Percentiles rank a stretch among this genome's conserved stretches.
These are phyloP conservation scores for Solanum hybrid DNA, from an alignment of 305 asterid genomes.

Conservation along the genomic window DNA sequence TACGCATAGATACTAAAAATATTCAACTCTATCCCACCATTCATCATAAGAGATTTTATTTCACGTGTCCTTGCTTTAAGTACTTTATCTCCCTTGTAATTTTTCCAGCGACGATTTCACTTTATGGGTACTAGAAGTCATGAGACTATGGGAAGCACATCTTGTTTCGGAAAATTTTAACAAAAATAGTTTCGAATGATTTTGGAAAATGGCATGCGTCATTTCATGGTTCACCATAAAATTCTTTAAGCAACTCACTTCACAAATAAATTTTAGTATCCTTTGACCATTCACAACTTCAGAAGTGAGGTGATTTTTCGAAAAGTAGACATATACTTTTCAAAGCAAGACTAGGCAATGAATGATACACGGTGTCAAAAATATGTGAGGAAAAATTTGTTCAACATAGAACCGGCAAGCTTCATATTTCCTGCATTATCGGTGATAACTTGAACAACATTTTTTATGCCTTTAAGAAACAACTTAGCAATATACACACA, in stretches of 20 bases:
- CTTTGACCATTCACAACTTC: neutral
- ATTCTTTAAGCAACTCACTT: neutral
- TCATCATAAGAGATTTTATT: neutral
- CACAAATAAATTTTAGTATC: neutral
- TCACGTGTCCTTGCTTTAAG: neutral
- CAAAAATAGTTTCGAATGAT: neutral
- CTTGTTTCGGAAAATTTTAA: neutral
- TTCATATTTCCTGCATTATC: neutral
- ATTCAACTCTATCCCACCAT: neutral
- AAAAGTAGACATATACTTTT: neutral
- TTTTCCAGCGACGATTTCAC: neutral
- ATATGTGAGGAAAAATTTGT: neutral
- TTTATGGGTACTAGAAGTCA: neutral
- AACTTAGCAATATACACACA: neutral
- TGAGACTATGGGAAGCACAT: neutral
- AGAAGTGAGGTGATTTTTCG: neutral
- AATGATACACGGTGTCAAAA: neutral
- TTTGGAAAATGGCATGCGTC: neutral
- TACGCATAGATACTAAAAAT: neutral
- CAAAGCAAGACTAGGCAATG: neutral
- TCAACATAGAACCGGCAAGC: neutral
- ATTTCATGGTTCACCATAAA: neutral
- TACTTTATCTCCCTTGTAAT: neutral
- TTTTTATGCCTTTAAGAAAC: neutral
- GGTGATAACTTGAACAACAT: neutral